Conservation (phyloP, 2,329 filamentous ascomycete genomes). For the Xylariaceae sp. region DNA sequence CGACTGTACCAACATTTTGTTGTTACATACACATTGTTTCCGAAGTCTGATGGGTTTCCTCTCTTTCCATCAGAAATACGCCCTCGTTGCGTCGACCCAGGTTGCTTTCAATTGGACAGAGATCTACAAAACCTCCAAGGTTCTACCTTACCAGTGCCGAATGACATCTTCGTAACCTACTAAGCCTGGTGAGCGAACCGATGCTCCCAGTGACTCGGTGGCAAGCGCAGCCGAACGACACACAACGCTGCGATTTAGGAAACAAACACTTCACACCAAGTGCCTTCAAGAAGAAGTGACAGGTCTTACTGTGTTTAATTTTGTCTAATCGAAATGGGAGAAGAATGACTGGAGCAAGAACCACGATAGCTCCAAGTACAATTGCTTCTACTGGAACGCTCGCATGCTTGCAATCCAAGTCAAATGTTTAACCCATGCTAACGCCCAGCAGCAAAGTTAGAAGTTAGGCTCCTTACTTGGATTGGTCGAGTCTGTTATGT, state of each 20-base stretch:
- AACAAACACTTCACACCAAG: no score
- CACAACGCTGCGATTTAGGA: no score
- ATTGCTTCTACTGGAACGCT: no score
- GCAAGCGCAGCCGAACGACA: no score
- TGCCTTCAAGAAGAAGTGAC: not conserved
- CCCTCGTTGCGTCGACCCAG: not conserved
- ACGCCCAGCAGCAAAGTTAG: not conserved
- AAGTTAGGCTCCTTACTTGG: no score
- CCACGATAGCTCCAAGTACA: no score
- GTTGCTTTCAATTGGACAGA: constrained; percentile 6
- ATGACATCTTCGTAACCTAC: no score
- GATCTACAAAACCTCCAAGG: not conserved
- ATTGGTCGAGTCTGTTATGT: not conserved
- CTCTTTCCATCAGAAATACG: not conserved
- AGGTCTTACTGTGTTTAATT: not conserved
- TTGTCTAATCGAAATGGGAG: not conserved
- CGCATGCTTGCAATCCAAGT: no score
- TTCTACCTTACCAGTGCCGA: constrained; percentile 1
- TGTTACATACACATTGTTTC: not conserved
- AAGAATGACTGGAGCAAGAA: no score
- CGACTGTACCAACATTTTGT: not conserved
- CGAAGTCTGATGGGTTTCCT: not conserved
- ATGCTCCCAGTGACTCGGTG: no score
- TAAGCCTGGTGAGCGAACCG: no score
- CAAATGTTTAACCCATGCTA: no score